phyloP scores from a whole-genome alignment of 352 stramenopile genomes.

The Aphanomyces invadans region DNA sequence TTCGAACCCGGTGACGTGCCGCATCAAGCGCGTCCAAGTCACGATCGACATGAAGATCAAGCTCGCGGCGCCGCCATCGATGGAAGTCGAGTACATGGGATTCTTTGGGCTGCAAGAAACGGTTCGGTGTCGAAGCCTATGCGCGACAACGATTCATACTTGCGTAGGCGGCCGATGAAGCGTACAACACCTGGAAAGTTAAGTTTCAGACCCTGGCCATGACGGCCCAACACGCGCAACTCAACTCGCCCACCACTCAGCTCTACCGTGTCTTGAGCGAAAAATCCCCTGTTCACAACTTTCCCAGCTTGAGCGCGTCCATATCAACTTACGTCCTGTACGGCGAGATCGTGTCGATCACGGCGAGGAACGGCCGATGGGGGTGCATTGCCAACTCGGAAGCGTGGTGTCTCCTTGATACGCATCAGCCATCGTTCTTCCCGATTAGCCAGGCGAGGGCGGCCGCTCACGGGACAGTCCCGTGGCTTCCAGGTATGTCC shows the following conservation, averaged over 20 bases:
- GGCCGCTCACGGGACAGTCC: conserved; percentile 14
- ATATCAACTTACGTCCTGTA: conserved; percentile 14
- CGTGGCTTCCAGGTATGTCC: conserved; percentile 8
- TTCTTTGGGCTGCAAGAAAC: conserved; percentile 7
- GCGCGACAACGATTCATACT: not conserved
- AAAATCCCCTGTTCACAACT: conserved; percentile 20
- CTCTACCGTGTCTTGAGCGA: conserved; percentile 22
- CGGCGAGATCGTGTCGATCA: conserved; percentile 18
- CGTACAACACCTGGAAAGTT: conserved; percentile 19
- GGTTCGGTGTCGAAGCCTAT: not conserved
- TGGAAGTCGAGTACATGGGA: conserved; percentile 20
- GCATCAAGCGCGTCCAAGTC: conserved; percentile 15
- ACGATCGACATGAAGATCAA: conserved; percentile 20
- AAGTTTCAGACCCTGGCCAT: conserved; percentile 15
- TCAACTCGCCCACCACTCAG: not conserved
- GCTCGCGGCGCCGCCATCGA: conserved; percentile 14
- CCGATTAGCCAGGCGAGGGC: conserved; percentile 14
- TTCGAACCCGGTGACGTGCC: not conserved
- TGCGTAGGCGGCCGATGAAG: conserved; percentile 17
- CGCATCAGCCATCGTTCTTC: conserved; percentile 23
- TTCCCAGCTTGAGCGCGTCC: not conserved
- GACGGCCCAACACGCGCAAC: not conserved
- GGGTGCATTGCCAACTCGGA: conserved; percentile 11
- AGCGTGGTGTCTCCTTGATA: conserved; percentile 19
- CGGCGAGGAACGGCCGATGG: not conserved